These are phyloP conservation scores for Tuber indicum DNA, from an alignment of 495 filamentous ascomycete species.

Conservation along the genomic window DNA sequence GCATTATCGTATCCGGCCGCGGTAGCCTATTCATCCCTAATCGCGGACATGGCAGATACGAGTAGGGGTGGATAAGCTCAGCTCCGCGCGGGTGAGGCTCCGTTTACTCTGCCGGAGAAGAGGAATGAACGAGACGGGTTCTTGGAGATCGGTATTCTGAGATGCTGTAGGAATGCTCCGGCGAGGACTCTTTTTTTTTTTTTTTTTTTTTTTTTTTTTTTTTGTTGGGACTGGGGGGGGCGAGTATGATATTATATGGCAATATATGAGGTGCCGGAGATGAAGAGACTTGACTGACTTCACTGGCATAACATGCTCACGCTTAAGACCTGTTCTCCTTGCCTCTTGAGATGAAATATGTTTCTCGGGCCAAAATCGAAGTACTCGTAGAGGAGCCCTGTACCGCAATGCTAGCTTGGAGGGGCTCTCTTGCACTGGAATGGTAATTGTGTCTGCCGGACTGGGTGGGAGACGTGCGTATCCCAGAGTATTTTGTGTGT, in stretches of 20 bases:
- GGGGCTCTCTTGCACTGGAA: background rate
- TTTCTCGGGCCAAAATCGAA: background rate
- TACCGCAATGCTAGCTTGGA: background rate
- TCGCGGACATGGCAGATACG: background rate
- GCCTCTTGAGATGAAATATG: background rate
- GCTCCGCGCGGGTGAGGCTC: background rate
- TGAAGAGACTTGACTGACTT: background rate
- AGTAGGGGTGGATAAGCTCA: background rate
- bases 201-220: too few relatives aligned
- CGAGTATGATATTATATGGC: too few relatives aligned
- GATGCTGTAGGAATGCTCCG: background rate
- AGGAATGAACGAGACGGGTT: background rate
- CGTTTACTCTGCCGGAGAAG: background rate
- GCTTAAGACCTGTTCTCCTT: too few relatives aligned
- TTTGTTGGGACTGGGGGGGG: too few relatives aligned
- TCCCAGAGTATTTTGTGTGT: too few relatives aligned
- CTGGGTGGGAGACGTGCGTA: background rate
- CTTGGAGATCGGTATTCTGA: background rate
- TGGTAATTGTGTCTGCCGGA: too few relatives aligned
- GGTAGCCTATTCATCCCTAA: background rate
- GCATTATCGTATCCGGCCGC: background rate
- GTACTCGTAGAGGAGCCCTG: background rate
- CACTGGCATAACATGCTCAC: background rate
- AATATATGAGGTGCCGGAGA: background rate
- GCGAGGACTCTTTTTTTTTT: too few relatives aligned